phyloP scores from a whole-genome alignment of 2,329 filamentous ascomycete genomes.

The Amesomyces nigricolor region DNA sequence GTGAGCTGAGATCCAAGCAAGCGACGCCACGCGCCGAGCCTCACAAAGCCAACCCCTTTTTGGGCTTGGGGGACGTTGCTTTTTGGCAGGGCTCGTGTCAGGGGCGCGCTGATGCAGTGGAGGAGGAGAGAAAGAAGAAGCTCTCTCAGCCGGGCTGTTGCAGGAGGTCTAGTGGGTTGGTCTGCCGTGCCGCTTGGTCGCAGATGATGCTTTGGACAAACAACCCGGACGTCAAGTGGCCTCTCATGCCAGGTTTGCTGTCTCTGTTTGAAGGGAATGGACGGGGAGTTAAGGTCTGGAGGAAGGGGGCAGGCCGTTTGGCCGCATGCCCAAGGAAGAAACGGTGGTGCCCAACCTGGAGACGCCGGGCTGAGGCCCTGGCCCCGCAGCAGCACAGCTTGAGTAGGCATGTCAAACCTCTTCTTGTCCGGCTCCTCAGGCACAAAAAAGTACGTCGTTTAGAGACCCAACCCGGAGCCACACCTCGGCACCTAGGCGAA shows the following conservation, averaged over 20 bases:
- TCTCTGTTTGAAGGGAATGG: not conserved
- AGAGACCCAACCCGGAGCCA: not conserved
- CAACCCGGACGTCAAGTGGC: not conserved
- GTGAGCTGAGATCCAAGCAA: constrained; percentile 21
- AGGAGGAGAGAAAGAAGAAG: not conserved
- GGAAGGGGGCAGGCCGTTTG: constrained; percentile 1
- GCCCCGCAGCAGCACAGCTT: constrained; percentile 5
- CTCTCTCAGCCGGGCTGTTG: not conserved
- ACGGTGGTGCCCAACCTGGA: constrained; percentile 14
- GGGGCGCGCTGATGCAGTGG: not conserved
- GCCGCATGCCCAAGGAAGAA: constrained; percentile 6
- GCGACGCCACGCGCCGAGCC: constrained; percentile 16
- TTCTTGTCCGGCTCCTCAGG: too few species aligned
- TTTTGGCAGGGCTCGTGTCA: not conserved
- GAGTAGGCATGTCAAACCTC: not conserved
- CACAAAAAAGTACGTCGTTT: not conserved
- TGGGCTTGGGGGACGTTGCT: not conserved
- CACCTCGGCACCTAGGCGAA: not conserved
- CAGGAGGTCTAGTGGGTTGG: not conserved
- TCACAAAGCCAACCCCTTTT: not conserved
- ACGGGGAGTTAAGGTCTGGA: not conserved
- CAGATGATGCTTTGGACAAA: not conserved
- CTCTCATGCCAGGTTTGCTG: not conserved
- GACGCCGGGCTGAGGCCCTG: constrained; percentile 3
- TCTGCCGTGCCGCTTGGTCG: not conserved